Evolutionary conservation across 805 yeast species (phyloP), one percentile per base, ranked within the genome.

Genomic region (Cyberlindnera maritima): DNA sequence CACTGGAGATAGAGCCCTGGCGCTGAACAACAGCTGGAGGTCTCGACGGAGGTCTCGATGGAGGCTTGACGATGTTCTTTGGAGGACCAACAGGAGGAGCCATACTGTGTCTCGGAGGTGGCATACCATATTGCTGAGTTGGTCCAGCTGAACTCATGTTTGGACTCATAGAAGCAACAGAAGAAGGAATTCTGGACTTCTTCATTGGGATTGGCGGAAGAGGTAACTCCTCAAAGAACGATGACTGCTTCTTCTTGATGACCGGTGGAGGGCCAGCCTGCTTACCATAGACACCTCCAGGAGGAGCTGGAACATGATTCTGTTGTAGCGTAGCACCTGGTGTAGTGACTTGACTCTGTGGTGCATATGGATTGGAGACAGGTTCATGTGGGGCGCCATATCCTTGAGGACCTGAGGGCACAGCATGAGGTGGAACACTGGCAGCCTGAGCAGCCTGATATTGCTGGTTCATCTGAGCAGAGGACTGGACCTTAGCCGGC

Each of bases 151-250:
- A 15, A 4, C 26, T 21, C 6, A 39, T 6, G 10, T 13, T 3
- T 28, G 45, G 48, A 29, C 42, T 36, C 34, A 42, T 32, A 14
- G 48, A 37, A 14, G 46, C 36, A 10, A 47, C 36, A 9, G 49
- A 40, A n/a, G 53, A 48, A n/a, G 39, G 41, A 17, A 42, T 42
- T 15, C 46, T 39, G 3, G 54, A 18, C 26, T 39, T 46, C 14
- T 19, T 36, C 18, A 41, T 29, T 10, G 54, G 59, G 18, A 54
- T 50, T 25, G 61, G 63, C 10, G 67, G 52, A 8, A 74, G 54
- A 4, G 87, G 87, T 33, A 80, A 60, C 45, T 82, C 88, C 44
- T 79, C 83, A 57, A 80, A 82, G 57, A 83, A 80, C 10, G 79
- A 64, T 1, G 63, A 53, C 34, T 53, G 58, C 19, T 60, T 59